A percentile compares a stretch with the other conserved stretches of the same genome.
phyloP scores from a whole-genome alignment of 78 protist species.

The Dictyostelium firmibasis region DNA sequence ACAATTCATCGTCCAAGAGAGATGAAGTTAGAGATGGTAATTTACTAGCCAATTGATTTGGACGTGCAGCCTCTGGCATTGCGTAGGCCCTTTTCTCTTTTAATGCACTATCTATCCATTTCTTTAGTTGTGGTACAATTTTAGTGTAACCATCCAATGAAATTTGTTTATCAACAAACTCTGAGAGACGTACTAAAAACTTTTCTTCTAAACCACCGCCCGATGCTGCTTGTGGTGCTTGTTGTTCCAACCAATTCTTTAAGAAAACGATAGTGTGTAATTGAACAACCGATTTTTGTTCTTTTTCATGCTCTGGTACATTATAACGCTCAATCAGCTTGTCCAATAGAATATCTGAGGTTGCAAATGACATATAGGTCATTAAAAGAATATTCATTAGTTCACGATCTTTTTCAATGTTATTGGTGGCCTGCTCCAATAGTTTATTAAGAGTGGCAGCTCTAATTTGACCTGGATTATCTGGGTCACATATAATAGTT shows the following conservation, averaged over 20 bases:
- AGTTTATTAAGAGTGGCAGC: constrained; percentile 72
- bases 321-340: constrained; percentile 71
- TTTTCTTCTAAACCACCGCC: constrained; percentile 79
- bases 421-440: constrained; percentile 51
- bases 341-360: constrained; percentile 65
- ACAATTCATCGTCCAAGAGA: constrained; percentile 60
- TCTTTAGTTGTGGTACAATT: constrained; percentile 58
- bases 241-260: constrained; percentile 80
- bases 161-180: constrained; percentile 23
- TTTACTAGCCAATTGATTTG: neutral
- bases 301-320: constrained; percentile 71
- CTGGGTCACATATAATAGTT: constrained; percentile 44
- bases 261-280: constrained; percentile 60
- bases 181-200: constrained; percentile 43
- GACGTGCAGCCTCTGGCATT: constrained; percentile 63
- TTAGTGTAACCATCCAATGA: constrained; percentile 50
- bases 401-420: constrained; percentile 61
- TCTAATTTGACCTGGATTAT: constrained; percentile 35
- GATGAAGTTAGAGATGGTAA: constrained; percentile 1
- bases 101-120: constrained; percentile 42
- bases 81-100: constrained; percentile 70
- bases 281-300: constrained; percentile 56
- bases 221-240: constrained; percentile 75
- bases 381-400: constrained; percentile 70
- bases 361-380: constrained; percentile 83